Evolutionary conservation across 805 yeast species (phyloP), one percentile per base, ranked within the genome.

Genomic region (Candida morakotiae): DNA sequence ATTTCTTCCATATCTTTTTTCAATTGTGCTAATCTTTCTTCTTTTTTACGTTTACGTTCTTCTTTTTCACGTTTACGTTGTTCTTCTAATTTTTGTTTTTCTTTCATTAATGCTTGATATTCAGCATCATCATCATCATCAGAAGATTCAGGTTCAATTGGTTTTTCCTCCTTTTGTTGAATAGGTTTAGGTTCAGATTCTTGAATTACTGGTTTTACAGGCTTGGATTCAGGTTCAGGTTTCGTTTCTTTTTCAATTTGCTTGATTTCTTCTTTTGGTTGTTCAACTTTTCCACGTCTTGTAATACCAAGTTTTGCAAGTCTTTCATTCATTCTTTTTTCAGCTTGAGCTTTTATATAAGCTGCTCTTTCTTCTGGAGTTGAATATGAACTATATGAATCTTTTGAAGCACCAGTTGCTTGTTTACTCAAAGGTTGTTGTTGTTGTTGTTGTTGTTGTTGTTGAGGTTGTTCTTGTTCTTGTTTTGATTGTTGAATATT

Each of bases 291-390:
- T 17, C 53, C 55, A 40, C 63, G 60, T 53, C 78, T 66, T 16
- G 70, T 62, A 41, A 87, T 74, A 2, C 95, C 95, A 40, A 87
- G 69, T 44, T 81, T 83, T 2, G 94, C 95, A 51, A 87, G 69
- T 49, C 87, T 71, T 50, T 85, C 95, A 43, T 79, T 81, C 96
- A 88, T 87, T 59, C 85, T 75, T 58, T 66, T 65, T 51, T 81
- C 79, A 1, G 75, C 74, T 52, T 85, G 91, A 13, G 87, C 91
- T 56, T 86, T 87, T 37, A 87, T 79, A 50, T 77, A 74, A n/a
- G 86, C 83, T 4, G 93, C 75, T 42, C 94, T 69, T 31, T 84
- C 89, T 41, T 77, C 83, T 1, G 84, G 71, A 9, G 77, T 64
- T 21, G 56, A 66, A 53, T 59, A 67, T 10, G 34, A 9, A 7